A percentile compares a stretch with the other conserved stretches of the same genome.
These are phyloP conservation scores for Dactylorhiza incarnata DNA, from an alignment of 106 monocot genomes.

Conservation along the genomic window DNA sequence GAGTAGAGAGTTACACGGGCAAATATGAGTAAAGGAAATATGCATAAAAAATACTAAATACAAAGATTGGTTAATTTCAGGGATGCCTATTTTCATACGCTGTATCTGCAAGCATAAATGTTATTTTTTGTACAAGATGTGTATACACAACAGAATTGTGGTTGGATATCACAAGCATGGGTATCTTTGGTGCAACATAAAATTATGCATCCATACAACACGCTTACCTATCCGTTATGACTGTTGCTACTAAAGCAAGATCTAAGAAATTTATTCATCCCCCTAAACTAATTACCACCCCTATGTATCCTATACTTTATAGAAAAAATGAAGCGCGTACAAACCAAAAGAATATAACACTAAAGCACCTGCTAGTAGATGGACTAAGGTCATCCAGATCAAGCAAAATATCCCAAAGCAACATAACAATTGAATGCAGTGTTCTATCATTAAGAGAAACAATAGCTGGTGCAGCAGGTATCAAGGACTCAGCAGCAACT, in stretches of 20 bases:
- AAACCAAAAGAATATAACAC: background rate
- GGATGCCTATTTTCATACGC: too few species aligned
- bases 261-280: background rate
- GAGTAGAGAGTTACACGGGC: too few species aligned
- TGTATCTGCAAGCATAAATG: background rate
- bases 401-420: slow-evolving; percentile 98
- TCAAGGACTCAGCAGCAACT: slow-evolving; percentile 89
- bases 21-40: too few species aligned
- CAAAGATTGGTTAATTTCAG: too few species aligned
- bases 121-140: background rate
- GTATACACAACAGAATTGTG: background rate
- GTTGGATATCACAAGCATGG: background rate
- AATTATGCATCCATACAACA: background rate
- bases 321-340: background rate
- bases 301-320: background rate
- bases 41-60: too few species aligned
- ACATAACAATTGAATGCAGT: slow-evolving; percentile 70
- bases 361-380: slow-evolving; percentile 84
- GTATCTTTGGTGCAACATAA: background rate
- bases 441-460: slow-evolving; percentile 44
- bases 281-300: background rate
- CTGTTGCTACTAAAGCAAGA: background rate
- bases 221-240: background rate
- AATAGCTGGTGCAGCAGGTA: slow-evolving; percentile 66
- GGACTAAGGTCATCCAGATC: slow-evolving; percentile 97